Evolutionary conservation across 2,329 filamentous ascomycete species (phyloP).

Genomic region (Neoarthrinium moseri): DNA sequence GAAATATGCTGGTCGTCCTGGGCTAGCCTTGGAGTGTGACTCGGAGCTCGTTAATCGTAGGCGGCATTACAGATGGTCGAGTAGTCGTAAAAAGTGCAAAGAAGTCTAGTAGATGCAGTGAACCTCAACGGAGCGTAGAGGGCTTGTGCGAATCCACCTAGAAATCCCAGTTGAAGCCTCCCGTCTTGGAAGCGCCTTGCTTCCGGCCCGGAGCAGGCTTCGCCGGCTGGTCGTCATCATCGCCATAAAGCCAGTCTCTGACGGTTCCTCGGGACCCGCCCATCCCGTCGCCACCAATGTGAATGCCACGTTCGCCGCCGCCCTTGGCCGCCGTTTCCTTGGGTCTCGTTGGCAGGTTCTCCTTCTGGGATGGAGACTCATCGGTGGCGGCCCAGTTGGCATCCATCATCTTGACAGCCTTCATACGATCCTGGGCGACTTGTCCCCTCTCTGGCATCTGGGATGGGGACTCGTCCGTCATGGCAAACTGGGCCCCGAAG

Average conservation of each 20-base stretch:
- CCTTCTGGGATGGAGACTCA: conserved; percentile 54
- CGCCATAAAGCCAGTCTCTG: conserved; percentile 58
- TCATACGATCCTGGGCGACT: conserved; percentile 59
- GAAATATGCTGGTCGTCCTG: too few relatives aligned
- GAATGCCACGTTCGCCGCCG: conserved; percentile 37
- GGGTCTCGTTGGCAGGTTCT: conserved; percentile 38
- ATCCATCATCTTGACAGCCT: conserved; percentile 73
- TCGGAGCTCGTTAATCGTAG: too few relatives aligned
- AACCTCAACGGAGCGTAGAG: too few relatives aligned
- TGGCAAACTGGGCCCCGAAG: conserved; percentile 75
- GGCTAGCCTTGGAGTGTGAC: too few relatives aligned
- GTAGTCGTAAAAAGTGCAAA: too few relatives aligned
- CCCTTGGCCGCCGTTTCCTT: conserved; percentile 23
- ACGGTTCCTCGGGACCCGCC: conserved; percentile 56
- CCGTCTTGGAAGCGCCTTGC: conserved; percentile 21
- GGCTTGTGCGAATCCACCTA: conserved; percentile 21
- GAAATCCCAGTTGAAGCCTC: conserved; percentile 32
- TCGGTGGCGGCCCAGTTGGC: conserved; percentile 59
- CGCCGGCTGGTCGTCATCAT: conserved; percentile 45
- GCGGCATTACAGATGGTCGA: too few relatives aligned
- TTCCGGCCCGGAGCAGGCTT: conserved; percentile 38
- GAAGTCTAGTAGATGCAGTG: too few relatives aligned
- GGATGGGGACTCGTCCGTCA: conserved; percentile 66
- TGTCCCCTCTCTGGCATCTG: conserved; percentile 41
- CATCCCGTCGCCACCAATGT: conserved; percentile 64